These are phyloP conservation scores for Pestalotiopsis sp. DNA, from an alignment of 2,329 filamentous ascomycete species.

Conservation along the genomic window DNA sequence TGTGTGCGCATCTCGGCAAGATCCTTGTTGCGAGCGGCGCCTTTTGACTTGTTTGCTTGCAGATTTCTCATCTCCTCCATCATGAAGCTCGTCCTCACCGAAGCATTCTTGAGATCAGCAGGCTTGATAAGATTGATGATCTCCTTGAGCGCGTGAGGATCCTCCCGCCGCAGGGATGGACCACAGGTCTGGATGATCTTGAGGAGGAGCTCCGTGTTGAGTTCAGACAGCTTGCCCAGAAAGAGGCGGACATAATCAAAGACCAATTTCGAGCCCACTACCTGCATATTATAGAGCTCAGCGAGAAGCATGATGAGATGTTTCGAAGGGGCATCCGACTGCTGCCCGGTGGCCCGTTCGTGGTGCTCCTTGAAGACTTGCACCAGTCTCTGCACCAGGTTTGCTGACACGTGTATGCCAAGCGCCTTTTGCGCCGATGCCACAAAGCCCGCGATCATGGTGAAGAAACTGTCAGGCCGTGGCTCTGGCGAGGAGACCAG, in stretches of 20 bases:
- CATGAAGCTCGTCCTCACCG: constrained; percentile 94
- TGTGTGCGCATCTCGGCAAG: constrained; percentile 81
- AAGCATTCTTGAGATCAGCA: constrained; percentile 71
- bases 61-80: constrained; percentile 93
- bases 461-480: constrained; percentile 85
- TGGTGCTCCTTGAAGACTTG: constrained; percentile 73
- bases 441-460: constrained; percentile 87
- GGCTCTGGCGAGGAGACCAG: constrained; percentile 78
- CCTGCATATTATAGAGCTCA: constrained; percentile 89
- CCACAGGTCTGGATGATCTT: constrained; percentile 83
- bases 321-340: constrained; percentile 33
- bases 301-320: constrained; percentile 80
- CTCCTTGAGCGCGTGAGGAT: constrained; percentile 84
- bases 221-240: constrained; percentile 73
- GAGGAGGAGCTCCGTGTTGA: constrained; percentile 86
- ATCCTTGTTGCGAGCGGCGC: constrained; percentile 68
- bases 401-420: constrained; percentile 87
- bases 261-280: constrained; percentile 79
- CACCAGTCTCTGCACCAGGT: constrained; percentile 78
- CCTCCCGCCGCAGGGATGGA: constrained; percentile 82
- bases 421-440: constrained; percentile 85
- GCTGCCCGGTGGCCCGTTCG: constrained; percentile 39
- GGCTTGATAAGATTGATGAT: constrained; percentile 81
- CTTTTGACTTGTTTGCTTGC: constrained; percentile 90
- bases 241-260: constrained; percentile 90